Conservation (phyloP, 2,329 filamentous ascomycete genomes). For the Septoria linicola region DNA sequence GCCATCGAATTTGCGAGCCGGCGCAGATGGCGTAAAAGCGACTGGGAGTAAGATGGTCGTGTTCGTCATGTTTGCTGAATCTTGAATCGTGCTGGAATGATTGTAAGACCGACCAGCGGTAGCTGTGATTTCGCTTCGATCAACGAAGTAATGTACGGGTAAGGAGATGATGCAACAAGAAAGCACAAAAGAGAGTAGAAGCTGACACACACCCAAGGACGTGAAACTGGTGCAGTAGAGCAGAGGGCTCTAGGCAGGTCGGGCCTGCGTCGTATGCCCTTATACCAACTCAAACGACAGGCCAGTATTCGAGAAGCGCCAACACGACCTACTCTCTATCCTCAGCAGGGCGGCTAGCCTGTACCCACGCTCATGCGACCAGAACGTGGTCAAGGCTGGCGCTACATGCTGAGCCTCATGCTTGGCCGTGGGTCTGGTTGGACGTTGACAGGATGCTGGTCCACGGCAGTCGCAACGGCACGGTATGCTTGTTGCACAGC, state of each 20-base stretch:
- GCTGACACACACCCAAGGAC: constrained; percentile 25
- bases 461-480: constrained; percentile 14
- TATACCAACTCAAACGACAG: constrained; percentile 28
- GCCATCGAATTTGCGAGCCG: constrained; percentile 52
- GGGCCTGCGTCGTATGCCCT: constrained; percentile 28
- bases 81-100: constrained; percentile 16
- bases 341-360: constrained; percentile 31
- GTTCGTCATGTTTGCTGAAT: constrained; percentile 27
- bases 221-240: constrained; percentile 25
- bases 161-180: constrained; percentile 24
- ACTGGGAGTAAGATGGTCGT: constrained; percentile 53
- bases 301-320: constrained; percentile 24
- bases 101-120: constrained; percentile 47
- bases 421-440: constrained; percentile 23
- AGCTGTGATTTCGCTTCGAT: constrained; percentile 43
- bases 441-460: constrained; percentile 19
- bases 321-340: constrained; percentile 23
- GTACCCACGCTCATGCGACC: constrained; percentile 27
- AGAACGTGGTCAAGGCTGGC: constrained; percentile 34
- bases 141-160: constrained; percentile 42
- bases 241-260: constrained; percentile 23
- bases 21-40: constrained; percentile 57
- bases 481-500: constrained; percentile 17
- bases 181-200: constrained; percentile 30
- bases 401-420: constrained; percentile 33